phyloP scores from a whole-genome alignment of 2,329 filamentous ascomycete species.

The Colletotrichum tamarilloi region DNA sequence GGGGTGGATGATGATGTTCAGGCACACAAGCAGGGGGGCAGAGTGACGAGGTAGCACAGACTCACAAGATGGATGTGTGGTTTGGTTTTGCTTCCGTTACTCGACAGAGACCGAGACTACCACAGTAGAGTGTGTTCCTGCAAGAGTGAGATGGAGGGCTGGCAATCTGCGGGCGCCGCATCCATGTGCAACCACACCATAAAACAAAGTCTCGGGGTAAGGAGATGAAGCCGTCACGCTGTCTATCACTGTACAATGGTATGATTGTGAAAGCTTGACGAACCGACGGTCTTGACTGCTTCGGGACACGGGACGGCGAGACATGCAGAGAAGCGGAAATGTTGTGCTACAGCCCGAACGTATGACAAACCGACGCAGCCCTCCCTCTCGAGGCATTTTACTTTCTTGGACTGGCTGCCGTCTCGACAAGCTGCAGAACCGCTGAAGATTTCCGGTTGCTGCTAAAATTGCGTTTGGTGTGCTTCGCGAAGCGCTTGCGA shows the following conservation, averaged over 20 bases:
- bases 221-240: not conserved
- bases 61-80: not conserved
- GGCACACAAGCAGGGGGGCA: not conserved
- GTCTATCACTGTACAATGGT: not conserved
- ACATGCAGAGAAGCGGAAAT: not conserved
- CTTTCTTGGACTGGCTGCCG: not conserved
- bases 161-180: not conserved
- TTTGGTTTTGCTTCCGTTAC: not conserved
- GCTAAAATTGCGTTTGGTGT: not conserved
- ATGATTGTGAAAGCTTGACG: not conserved
- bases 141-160: not conserved
- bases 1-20: slow-evolving; percentile 6
- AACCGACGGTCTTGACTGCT: not conserved
- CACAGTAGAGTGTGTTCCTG: not conserved
- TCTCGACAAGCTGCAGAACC: slow-evolving; percentile 8
- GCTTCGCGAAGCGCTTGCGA: slow-evolving; percentile 2
- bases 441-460: slow-evolving; percentile 20
- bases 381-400: not conserved
- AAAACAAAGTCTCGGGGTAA: not conserved
- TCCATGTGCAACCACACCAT: slow-evolving; percentile 17
- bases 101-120: not conserved
- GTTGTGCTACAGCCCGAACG: slow-evolving; percentile 4
- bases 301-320: not conserved
- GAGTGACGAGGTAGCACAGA: not conserved
- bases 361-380: not conserved